Conservation (phyloP, 768 basidiomycete genomes). For the Collybia sordida region DNA sequence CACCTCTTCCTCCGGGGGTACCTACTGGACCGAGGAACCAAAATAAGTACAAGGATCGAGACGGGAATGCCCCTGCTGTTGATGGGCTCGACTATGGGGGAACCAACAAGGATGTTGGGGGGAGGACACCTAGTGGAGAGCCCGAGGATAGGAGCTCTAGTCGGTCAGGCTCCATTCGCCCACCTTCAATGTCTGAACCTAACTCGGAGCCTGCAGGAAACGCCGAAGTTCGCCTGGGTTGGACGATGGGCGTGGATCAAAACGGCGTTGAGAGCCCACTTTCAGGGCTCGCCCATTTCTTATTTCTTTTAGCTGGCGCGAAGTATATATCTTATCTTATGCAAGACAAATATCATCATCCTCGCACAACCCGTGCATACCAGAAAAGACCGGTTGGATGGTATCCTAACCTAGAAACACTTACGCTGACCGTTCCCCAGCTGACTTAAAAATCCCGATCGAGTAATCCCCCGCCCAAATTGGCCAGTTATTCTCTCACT, state of each 20-base stretch:
- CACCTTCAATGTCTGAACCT: background rate
- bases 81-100: conserved; percentile 90
- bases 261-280: conserved; percentile 53
- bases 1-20: conserved; percentile 82
- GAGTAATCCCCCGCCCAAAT: no score
- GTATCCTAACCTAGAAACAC: no score
- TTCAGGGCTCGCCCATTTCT: no score
- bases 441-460: no score
- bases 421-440: no score
- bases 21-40: conserved; percentile 88
- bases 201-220: conserved; percentile 44
- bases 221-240: conserved; percentile 70
- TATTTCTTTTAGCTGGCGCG: no score
- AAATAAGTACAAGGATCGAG: conserved; percentile 88
- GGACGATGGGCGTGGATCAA: conserved; percentile 67
- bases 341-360: no score
- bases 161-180: conserved; percentile 38
- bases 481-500: no score
- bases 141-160: conserved; percentile 65
- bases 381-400: no score
- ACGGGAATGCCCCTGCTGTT: conserved; percentile 80
- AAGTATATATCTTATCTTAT: no score
- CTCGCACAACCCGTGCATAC: no score
- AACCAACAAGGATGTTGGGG: conserved; percentile 38
- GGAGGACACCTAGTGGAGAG: conserved; percentile 63